These are phyloP conservation scores for Carex cristatella DNA, from an alignment of 176 grass and related monocot genomes.

Conservation along the genomic window DNA sequence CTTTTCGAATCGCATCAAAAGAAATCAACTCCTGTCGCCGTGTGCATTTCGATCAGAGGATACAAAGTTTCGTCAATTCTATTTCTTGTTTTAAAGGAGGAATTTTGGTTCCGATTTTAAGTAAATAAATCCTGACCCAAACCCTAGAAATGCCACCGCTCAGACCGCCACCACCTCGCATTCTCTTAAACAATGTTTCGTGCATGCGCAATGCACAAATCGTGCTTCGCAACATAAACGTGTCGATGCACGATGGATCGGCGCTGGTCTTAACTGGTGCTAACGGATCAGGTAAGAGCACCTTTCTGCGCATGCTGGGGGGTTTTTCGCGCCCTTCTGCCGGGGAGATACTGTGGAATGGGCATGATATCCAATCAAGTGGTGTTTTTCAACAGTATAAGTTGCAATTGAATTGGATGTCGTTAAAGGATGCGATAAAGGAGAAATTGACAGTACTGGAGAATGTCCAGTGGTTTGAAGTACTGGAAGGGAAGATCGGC, in stretches of 20 bases:
- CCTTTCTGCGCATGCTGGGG: slow-evolving; percentile 82
- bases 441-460: slow-evolving; percentile 83
- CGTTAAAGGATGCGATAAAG: slow-evolving; percentile 75
- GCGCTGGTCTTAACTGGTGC: slow-evolving; percentile 79
- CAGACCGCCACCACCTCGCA: slow-evolving; percentile 50
- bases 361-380: slow-evolving; percentile 58
- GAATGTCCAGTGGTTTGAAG: slow-evolving; percentile 98
- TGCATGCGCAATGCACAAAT: slow-evolving; percentile 94
- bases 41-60: no score
- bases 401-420: slow-evolving; percentile 90
- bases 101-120: background rate
- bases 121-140: background rate
- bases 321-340: slow-evolving; percentile 86
- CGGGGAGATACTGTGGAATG: slow-evolving; percentile 79
- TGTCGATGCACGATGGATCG: slow-evolving; percentile 74
- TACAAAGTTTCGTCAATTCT: no score
- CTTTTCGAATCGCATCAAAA: no score
- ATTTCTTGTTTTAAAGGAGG: no score
- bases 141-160: slow-evolving; percentile 41
- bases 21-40: no score
- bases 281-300: slow-evolving; percentile 89
- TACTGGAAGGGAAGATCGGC: slow-evolving; percentile 76
- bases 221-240: slow-evolving; percentile 77
- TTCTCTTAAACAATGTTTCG: slow-evolving; percentile 69
- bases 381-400: slow-evolving; percentile 98